Percentiles rank a stretch among this genome's conserved stretches.
phyloP scores from a whole-genome alignment of 192 early-diverging fungal species.

The Pilaira anomala region DNA sequence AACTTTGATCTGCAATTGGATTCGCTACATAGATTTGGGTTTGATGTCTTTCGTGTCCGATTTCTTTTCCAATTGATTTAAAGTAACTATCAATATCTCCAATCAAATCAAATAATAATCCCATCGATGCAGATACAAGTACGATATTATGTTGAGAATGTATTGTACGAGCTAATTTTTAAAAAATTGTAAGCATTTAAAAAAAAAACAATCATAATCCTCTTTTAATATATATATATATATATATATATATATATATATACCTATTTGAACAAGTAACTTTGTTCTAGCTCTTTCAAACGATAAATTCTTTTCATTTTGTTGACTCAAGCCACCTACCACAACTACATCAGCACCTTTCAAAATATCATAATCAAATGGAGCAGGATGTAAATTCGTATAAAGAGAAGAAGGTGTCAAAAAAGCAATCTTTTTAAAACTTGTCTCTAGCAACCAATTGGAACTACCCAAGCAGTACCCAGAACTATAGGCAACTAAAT shows the following conservation, averaged over 20 bases:
- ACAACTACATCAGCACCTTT: constrained; percentile 43
- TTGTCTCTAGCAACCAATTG: constrained; percentile 72
- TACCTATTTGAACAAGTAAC: constrained; percentile 39
- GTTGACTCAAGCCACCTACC: constrained; percentile 38
- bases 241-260: not conserved
- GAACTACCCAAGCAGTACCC: constrained; percentile 71
- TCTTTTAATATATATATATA: not conserved
- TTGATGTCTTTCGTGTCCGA: constrained; percentile 34
- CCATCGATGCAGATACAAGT: constrained; percentile 64
- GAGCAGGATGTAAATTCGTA: constrained; percentile 45
- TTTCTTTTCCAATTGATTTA: constrained; percentile 50
- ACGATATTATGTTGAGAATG: constrained; percentile 63
- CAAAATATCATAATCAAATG: constrained; percentile 43
- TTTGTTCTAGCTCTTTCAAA: constrained; percentile 38
- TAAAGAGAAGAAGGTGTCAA: constrained; percentile 45
- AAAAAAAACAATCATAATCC: not conserved
- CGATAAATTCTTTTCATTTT: constrained; percentile 15
- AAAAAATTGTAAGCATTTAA: not conserved
- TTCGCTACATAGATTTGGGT: constrained; percentile 70
- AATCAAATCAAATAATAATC: constrained; percentile 74
- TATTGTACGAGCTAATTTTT: constrained; percentile 23
- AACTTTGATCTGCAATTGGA: constrained; percentile 69
- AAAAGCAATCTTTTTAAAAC: constrained; percentile 47
- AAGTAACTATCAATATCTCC: constrained; percentile 56
- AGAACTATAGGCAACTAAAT: constrained; percentile 62